Percentiles rank a stretch among this genome's conserved stretches.
Conservation (phyloP, 1,284 basidiomycete species). For the Bondarzewia mesenterica region DNA sequence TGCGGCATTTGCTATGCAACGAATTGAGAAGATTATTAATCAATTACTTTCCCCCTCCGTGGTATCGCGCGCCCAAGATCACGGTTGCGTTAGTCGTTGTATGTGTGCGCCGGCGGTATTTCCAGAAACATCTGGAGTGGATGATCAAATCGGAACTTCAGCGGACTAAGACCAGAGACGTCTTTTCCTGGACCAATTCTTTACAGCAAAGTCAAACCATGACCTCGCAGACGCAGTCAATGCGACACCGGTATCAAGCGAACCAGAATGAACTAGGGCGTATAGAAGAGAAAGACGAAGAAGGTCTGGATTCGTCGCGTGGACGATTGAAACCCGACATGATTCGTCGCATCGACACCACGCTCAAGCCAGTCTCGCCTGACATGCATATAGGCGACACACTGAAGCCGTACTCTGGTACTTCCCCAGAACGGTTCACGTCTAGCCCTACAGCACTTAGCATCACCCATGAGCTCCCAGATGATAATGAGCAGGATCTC, state of each 20-base stretch:
- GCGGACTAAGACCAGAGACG: slow-evolving; percentile 10
- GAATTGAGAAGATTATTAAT: no score
- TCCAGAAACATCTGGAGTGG: slow-evolving; percentile 62
- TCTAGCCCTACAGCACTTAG: background rate
- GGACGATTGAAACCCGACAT: slow-evolving; percentile 58
- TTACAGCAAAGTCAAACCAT: no score
- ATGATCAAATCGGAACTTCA: slow-evolving; percentile 44
- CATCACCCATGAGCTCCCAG: no score
- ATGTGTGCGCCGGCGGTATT: slow-evolving; percentile 58
- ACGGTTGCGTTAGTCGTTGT: slow-evolving; percentile 63
- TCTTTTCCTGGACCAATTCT: background rate
- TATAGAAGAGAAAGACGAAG: slow-evolving; percentile 3
- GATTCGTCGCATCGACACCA: slow-evolving; percentile 72
- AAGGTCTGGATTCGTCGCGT: background rate
- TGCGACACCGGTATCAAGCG: background rate
- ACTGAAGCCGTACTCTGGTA: slow-evolving; percentile 24
- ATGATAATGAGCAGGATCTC: background rate
- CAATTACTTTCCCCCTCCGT: no score
- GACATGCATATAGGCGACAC: no score
- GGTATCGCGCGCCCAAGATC: slow-evolving; percentile 30
- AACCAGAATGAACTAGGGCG: background rate
- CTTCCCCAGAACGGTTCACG: background rate
- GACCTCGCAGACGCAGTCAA: background rate
- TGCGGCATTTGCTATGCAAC: no score
- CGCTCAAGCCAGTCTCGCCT: slow-evolving; percentile 66